Percentiles rank a stretch among this genome's conserved stretches.
phyloP scores from a whole-genome alignment of 1,139 yeast species.

The Pichia sp. region DNA sequence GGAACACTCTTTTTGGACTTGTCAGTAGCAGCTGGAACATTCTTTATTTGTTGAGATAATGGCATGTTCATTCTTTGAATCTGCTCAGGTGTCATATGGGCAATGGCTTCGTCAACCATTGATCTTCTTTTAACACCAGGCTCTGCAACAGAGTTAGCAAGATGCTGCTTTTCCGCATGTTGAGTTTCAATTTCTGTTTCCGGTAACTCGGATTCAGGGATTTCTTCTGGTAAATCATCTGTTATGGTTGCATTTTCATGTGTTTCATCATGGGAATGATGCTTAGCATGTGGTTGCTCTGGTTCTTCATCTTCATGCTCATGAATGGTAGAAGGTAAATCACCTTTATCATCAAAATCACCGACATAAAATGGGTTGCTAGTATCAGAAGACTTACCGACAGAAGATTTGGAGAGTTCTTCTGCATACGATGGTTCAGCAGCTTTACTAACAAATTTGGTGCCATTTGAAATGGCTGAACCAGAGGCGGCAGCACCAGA shows the following conservation, averaged over 20 bases:
- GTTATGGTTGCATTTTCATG: background rate
- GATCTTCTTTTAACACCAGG: constrained; percentile 17
- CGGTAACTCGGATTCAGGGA: background rate
- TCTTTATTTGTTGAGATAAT: constrained; percentile 17
- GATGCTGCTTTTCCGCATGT: background rate
- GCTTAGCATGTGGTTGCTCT: background rate
- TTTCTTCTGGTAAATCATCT: background rate
- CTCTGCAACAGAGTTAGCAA: constrained; percentile 4
- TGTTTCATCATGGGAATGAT: background rate
- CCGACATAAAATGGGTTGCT: constrained; percentile 12
- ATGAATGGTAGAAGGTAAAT: constrained; percentile 12
- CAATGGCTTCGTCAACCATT: constrained; percentile 25
- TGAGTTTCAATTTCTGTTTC: background rate
- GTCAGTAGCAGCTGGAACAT: constrained; percentile 12
- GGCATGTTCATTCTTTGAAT: constrained; percentile 22
- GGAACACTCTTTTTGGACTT: background rate
- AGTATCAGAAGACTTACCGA: constrained; percentile 10
- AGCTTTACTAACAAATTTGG: constrained; percentile 6
- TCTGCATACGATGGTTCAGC: constrained; percentile 6
- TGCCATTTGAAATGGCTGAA: background rate
- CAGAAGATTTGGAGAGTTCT: constrained; percentile 8
- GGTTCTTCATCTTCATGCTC: constrained; percentile 7
- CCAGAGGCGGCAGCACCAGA: constrained; percentile 1
- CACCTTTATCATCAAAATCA: constrained; percentile 9
- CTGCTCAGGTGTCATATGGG: constrained; percentile 21